Conservation (phyloP, 2,329 filamentous ascomycete genomes). For the Cryphonectria radicalis region DNA sequence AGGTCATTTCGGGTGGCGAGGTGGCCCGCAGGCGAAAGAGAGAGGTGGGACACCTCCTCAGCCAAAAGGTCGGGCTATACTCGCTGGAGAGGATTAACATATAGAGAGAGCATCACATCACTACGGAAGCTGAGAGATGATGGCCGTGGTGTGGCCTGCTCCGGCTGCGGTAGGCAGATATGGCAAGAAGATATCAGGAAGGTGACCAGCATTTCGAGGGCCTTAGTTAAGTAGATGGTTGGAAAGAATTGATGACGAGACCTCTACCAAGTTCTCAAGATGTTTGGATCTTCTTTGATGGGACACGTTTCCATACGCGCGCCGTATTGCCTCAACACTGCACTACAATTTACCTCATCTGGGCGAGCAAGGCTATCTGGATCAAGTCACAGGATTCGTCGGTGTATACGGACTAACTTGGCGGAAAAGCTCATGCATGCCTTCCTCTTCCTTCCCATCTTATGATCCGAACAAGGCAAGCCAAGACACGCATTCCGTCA, state of each 20-base stretch:
- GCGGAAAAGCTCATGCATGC: background rate
- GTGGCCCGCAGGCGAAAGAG: slow-evolving; percentile 69
- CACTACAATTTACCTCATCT: background rate
- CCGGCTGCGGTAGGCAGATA: background rate
- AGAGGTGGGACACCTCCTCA: slow-evolving; percentile 77
- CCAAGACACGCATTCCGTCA: background rate
- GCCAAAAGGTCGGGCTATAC: slow-evolving; percentile 80
- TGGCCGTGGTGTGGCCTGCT: slow-evolving; percentile 13
- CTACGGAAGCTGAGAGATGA: background rate
- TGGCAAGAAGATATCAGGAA: background rate
- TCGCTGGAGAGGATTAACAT: slow-evolving; percentile 77
- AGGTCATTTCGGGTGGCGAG: slow-evolving; percentile 72
- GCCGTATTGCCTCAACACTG: background rate
- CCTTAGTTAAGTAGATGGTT: background rate
- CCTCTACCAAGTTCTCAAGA: background rate
- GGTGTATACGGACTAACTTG: background rate
- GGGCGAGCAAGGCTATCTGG: background rate
- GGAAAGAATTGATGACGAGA: background rate
- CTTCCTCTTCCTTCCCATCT: background rate
- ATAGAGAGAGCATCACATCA: slow-evolving; percentile 45
- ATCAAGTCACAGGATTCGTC: background rate
- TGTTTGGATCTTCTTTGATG: background rate
- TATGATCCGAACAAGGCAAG: slow-evolving; percentile 15
- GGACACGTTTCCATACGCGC: background rate
- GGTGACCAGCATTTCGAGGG: background rate